Evolutionary conservation across 352 stramenopile genomes (phyloP), one percentile per base, ranked within the genome.

Genomic region (Plasmopara muralis): DNA sequence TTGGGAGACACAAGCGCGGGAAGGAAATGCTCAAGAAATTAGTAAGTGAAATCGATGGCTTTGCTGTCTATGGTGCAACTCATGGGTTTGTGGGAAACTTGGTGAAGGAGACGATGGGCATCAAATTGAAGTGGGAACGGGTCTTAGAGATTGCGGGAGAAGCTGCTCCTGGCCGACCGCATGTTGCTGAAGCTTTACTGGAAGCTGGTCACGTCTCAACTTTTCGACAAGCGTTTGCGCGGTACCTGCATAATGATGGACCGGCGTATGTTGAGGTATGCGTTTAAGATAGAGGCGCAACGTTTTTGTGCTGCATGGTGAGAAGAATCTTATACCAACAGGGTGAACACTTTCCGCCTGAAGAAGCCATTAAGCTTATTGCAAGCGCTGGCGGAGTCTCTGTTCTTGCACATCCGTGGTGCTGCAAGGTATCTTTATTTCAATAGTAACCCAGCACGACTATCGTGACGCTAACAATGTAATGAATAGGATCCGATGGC

Each of bases 351-450:
- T 93, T 91, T 43, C 83, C 83, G 7, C 83, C 83, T n/a, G 74
- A 90, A 61, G 76, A 91, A 51, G 83, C 83, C 4, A 89, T 93
- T 57, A 87, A 89, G 47, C 70, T 93, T 40, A 93, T 93, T 50
- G 77, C 83, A 13, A 85, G 77, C 29, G 76, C 77, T 14, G 83
- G 83, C 9, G 83, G 83, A 2, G 67, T 93, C 10, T 93, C 83
- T 0, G 76, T 93, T 46, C 68, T 93, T n/a, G 83, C 83, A 0
- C 83, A 93, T 46, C 83, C 83, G 15, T 93, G 83, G 83, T 91
- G 80, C 48, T 93, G 78, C 55, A 93, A 91, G 55, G 77, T 85
- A 54, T 4, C 49, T 20, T 44, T 35, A 5, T 35, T 35, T 35
- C 1, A 25, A 25, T 25, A 25, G 20, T 25, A 25, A 25, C 20